These are phyloP conservation scores for Cytidiella melzeri DNA, from an alignment of 768 basidiomycete species.

Conservation along the genomic window DNA sequence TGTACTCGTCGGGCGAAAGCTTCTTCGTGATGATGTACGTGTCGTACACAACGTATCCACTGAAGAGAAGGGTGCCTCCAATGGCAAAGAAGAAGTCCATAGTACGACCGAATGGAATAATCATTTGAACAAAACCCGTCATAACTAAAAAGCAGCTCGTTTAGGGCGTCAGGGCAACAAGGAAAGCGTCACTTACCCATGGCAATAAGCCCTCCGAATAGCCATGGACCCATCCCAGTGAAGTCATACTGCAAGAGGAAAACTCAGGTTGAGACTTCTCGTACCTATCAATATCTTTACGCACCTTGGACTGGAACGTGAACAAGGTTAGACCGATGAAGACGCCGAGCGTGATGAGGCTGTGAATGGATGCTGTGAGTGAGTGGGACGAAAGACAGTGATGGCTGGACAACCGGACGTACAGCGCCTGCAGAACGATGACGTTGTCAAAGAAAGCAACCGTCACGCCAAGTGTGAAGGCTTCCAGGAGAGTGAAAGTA, in stretches of 20 bases:
- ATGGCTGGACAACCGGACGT: slow-evolving; percentile 22
- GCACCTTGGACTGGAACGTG: slow-evolving; percentile 88
- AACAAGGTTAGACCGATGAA: slow-evolving; percentile 93
- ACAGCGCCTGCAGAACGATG: slow-evolving; percentile 85
- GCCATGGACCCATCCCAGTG: slow-evolving; percentile 84
- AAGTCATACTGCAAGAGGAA: slow-evolving; percentile 81
- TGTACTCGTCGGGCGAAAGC: slow-evolving; percentile 89
- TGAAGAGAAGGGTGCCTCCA: slow-evolving; percentile 78
- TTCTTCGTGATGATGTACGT: slow-evolving; percentile 87
- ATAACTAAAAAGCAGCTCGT: slow-evolving; percentile 50
- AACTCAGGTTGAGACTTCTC: neutral
- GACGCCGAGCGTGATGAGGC: slow-evolving; percentile 84
- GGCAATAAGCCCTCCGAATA: slow-evolving; percentile 81
- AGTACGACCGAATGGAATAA: slow-evolving; percentile 81
- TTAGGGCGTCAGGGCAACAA: no score
- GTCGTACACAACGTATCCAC: slow-evolving; percentile 87
- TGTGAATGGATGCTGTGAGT: slow-evolving; percentile 20
- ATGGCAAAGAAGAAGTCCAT: slow-evolving; percentile 78
- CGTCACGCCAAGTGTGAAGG: slow-evolving; percentile 82
- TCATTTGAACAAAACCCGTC: slow-evolving; percentile 75
- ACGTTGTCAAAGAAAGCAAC: slow-evolving; percentile 67
- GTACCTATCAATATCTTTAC: no score
- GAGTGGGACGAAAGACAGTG: neutral
- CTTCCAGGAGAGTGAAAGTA: slow-evolving; percentile 87
- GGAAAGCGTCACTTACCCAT: slow-evolving; percentile 41